phyloP scores from a whole-genome alignment of 2,329 filamentous ascomycete genomes.

The Calonectria ilicicola region DNA sequence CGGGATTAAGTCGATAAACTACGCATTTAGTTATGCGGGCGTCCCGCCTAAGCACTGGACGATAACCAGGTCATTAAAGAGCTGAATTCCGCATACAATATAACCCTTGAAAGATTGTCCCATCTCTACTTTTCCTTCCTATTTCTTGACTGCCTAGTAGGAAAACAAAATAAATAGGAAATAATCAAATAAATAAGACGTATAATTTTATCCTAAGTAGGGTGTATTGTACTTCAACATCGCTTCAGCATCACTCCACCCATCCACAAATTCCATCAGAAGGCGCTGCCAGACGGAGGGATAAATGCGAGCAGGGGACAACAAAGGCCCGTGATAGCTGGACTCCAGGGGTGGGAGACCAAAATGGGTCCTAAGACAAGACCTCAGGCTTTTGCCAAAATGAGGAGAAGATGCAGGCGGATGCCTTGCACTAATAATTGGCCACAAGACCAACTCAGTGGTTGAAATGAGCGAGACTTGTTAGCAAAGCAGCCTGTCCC shows the following conservation, averaged over 20 bases:
- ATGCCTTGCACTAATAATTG: neutral
- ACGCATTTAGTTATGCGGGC: neutral
- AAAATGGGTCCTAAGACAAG: neutral
- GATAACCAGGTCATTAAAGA: neutral
- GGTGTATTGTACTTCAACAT: neutral
- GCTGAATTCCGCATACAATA: slow-evolving; percentile 8
- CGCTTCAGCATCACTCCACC: slow-evolving; percentile 2
- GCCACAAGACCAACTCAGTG: too few species aligned
- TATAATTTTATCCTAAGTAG: too few species aligned
- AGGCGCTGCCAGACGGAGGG: neutral
- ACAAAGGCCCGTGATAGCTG: slow-evolving; percentile 8
- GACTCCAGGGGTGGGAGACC: neutral
- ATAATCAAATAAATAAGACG: too few species aligned
- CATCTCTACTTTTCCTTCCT: too few species aligned
- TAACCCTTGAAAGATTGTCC: too few species aligned
- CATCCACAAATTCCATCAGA: slow-evolving; percentile 1
- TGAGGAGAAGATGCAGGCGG: neutral
- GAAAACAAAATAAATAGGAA: too few species aligned
- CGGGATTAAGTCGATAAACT: slow-evolving; percentile 21
- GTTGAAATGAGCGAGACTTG: neutral
- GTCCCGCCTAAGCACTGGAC: neutral
- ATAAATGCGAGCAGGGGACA: neutral
- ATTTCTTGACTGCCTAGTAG: too few species aligned
- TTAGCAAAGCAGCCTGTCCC: neutral
- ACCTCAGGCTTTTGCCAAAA: neutral